Percentiles rank a stretch among this genome's conserved stretches.
Evolutionary conservation across 805 yeast species (phyloP).

Genomic region (Wickerhamomyces kurtzmanii): DNA sequence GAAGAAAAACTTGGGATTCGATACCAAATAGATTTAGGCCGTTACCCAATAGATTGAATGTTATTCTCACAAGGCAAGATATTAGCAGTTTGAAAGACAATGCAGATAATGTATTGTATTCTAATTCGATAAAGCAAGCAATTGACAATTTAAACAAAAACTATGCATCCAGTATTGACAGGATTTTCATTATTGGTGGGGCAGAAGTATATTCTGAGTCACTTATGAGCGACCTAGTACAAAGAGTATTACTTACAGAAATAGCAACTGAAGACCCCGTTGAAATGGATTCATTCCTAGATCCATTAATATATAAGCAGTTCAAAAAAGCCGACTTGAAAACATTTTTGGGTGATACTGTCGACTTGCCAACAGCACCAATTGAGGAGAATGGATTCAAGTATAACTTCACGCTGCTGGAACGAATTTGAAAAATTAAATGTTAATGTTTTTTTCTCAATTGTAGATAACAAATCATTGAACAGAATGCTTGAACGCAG

Average conservation of each 20-base stretch:
- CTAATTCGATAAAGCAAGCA: slow-evolving; percentile 35
- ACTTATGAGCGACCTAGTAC: slow-evolving; percentile 31
- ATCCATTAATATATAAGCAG: slow-evolving; percentile 16
- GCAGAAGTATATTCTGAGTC: slow-evolving; percentile 71
- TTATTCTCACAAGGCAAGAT: slow-evolving; percentile 53
- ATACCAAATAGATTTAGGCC: slow-evolving; percentile 84
- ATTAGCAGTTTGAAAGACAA: slow-evolving; percentile 7
- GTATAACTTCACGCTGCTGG: slow-evolving; percentile 11
- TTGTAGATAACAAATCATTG: background rate
- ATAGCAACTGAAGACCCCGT: slow-evolving; percentile 23
- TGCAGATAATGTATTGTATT: slow-evolving; percentile 18
- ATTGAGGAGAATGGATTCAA: slow-evolving; percentile 1
- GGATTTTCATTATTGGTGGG: slow-evolving; percentile 85
- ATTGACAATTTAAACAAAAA: slow-evolving; percentile 19
- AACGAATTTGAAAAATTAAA: background rate
- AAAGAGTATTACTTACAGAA: slow-evolving; percentile 62
- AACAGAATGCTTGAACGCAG: too few species aligned
- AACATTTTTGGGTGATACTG: slow-evolving; percentile 7
- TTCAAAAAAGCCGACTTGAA: slow-evolving; percentile 1
- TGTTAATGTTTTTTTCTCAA: background rate
- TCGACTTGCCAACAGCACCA: slow-evolving; percentile 1
- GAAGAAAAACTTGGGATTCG: slow-evolving; percentile 92
- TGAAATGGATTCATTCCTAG: slow-evolving; percentile 66
- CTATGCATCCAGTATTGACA: slow-evolving; percentile 34
- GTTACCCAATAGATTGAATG: slow-evolving; percentile 62